Evolutionary conservation across 768 basidiomycete species (phyloP).

Genomic region (Hygrophorus russula): DNA sequence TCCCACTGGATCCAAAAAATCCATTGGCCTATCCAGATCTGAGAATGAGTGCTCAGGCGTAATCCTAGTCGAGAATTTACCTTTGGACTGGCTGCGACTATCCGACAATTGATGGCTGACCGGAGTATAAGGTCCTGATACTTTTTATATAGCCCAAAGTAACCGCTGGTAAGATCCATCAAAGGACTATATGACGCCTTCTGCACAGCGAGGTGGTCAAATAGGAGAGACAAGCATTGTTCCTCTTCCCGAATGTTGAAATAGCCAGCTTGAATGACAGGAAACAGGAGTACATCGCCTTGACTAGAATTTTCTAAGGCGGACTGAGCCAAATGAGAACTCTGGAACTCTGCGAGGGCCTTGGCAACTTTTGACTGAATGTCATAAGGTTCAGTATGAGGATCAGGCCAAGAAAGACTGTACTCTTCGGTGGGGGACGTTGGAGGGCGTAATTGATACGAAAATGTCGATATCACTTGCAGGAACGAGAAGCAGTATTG

Average conservation of each 20-base stretch:
- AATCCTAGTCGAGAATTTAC: constrained; percentile 28
- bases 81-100: constrained; percentile 82
- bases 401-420: constrained; percentile 55
- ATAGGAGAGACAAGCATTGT: constrained; percentile 41
- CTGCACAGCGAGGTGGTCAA: constrained; percentile 28
- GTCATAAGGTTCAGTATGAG: constrained; percentile 52
- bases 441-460: constrained; percentile 42
- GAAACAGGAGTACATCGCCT: constrained; percentile 48
- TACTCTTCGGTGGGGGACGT: constrained; percentile 27
- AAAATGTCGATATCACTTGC: constrained; percentile 54
- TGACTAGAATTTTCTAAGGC: constrained; percentile 13
- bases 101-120: constrained; percentile 44
- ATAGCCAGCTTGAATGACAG: constrained; percentile 84
- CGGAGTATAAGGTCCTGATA: constrained; percentile 66
- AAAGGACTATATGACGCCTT: constrained; percentile 23
- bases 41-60: constrained; percentile 4
- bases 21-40: constrained; percentile 70
- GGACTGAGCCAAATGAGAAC: constrained; percentile 15
- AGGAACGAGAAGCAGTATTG: constrained; percentile 82
- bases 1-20: constrained; percentile 80
- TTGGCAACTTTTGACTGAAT: constrained; percentile 50
- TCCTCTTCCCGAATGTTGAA: constrained; percentile 86
- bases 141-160: constrained; percentile 76
- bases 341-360: constrained; percentile 52
- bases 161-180: constrained; percentile 86